A percentile compares a stretch with the other conserved stretches of the same genome.
Evolutionary conservation across 306 rosid genomes (phyloP).

Genomic region (Nissolia schottii): DNA sequence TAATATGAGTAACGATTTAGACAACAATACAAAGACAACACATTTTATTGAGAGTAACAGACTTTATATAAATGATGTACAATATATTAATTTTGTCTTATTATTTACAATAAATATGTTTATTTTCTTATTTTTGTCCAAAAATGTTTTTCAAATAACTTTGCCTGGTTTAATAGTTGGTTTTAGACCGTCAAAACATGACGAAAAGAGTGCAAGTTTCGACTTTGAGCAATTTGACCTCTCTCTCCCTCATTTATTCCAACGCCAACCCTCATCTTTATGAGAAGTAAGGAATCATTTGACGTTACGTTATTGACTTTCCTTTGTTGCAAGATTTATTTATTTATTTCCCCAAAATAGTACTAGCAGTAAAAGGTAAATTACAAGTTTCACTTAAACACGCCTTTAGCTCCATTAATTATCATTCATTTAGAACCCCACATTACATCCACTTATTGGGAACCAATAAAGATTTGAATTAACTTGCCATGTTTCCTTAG

Average conservation of each 20-base stretch:
- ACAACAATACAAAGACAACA: no score
- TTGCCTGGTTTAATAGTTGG: no score
- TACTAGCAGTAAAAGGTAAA: conserved; percentile 4
- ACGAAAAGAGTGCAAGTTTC: background rate
- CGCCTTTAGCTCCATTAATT: background rate
- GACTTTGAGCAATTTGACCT: background rate
- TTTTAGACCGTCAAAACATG: no score
- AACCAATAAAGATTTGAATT: conserved; percentile 5
- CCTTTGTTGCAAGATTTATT: background rate
- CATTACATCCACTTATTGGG: conserved; percentile 6
- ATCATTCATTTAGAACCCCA: conserved; percentile 11
- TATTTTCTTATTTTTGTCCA: no score
- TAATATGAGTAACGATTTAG: no score
- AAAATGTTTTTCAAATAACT: no score
- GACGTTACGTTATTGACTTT: background rate
- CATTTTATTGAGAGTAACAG: no score
- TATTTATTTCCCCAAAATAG: background rate
- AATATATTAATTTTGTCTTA: no score
- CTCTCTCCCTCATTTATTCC: background rate
- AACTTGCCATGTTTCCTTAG: conserved; percentile 21
- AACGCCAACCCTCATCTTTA: background rate
- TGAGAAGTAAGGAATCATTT: background rate
- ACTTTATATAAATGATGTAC: no score
- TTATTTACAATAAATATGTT: no score
- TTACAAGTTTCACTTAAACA: conserved; percentile 15